Evolutionary conservation across 306 rosid genomes (phyloP), one percentile per base, ranked within the genome.

Genomic region (Trichosanthes truncata): DNA sequence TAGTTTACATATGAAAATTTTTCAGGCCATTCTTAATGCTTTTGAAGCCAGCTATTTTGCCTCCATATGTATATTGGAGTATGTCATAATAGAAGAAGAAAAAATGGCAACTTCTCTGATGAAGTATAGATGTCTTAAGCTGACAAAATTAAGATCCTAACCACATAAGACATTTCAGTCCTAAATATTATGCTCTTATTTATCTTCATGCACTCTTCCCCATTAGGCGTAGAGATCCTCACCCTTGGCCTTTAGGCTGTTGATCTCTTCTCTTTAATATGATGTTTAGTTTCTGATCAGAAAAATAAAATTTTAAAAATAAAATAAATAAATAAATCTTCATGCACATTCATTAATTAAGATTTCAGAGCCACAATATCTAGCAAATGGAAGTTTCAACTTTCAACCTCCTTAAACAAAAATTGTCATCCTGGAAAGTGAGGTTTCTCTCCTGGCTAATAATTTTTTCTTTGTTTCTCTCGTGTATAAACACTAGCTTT

Each of bases 81-180:
- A 41, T 65, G 73, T 65, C 76, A 41, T 69, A 41, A 43, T 35
- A 46, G 55, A 69, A 41, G 14, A 36, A 18, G 26, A 69, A 69
- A 40, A 69, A 69, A 41, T 9, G 53, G 43, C 75, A 40, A n/a
- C 53, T 69, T 23, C 35, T 69, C 55, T 69, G 17, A 41, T 69
- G n/a, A 69, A 69, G n/a, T 10, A 69, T 41, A 69, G 76, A 41
- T 69, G 53, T 5, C 53, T 21, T 25, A 69, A n/a, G n/a, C 31
- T n/a, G 31, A 69, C 74, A 41, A 69, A 69, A 69, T 40, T 69
- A 69, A n/a, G 35, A 51, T 69, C 53, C 76, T 38, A 67, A 21
- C 31, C 49, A 67, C 51, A 38, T 20, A 31, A 62, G 43, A 31
- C 69, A 33, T 31, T 61, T 20, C 69, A 62, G 31, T 10, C 51